These are phyloP conservation scores for Mortierella sp. DNA, from an alignment of 371 early-diverging fungal species.

Conservation along the genomic window DNA sequence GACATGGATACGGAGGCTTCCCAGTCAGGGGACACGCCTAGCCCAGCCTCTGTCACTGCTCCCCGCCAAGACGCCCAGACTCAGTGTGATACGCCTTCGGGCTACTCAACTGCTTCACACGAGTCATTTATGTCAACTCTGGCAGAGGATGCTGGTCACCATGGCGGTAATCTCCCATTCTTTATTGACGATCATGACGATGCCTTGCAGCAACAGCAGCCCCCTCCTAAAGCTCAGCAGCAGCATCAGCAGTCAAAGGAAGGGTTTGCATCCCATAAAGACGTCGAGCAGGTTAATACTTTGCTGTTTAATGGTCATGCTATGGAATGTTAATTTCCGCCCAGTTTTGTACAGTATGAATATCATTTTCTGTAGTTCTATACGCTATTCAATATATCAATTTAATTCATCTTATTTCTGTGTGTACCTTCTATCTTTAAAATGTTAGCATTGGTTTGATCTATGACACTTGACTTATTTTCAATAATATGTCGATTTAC, in stretches of 20 bases:
- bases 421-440: too few relatives aligned
- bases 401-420: too few relatives aligned
- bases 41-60: conserved; percentile 3
- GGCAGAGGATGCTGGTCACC: conserved; percentile 11
- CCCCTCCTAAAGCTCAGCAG: background rate
- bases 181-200: conserved; percentile 14
- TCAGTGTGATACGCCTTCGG: conserved; percentile 34
- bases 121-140: conserved; percentile 34
- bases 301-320: conserved; percentile 34
- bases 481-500: too few relatives aligned
- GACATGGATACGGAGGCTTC: conserved; percentile 48
- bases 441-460: too few relatives aligned
- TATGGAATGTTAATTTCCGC: conserved; percentile 19
- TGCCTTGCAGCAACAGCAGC: background rate
- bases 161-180: conserved; percentile 19
- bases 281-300: conserved; percentile 33
- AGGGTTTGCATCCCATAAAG: conserved; percentile 31
- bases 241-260: conserved; percentile 11
- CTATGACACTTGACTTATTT: too few relatives aligned
- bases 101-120: conserved; percentile 20
- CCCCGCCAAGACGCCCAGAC: conserved; percentile 42
- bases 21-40: conserved; percentile 21
- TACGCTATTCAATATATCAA: background rate
- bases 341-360: background rate
- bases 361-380: background rate